Evolutionary conservation across 106 monocot species (phyloP).

Genomic region (Gastrodia elata): DNA sequence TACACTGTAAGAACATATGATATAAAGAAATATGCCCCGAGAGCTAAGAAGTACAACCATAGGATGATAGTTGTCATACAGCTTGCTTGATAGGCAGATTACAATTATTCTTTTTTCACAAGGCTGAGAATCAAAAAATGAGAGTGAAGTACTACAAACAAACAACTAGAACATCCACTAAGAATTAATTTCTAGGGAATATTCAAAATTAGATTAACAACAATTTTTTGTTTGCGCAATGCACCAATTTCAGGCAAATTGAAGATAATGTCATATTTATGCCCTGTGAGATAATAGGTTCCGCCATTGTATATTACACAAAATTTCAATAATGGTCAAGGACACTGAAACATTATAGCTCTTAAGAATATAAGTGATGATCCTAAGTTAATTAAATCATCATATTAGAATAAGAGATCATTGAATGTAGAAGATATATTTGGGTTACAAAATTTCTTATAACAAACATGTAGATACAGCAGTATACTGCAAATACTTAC

Average conservation of each 20-base stretch:
- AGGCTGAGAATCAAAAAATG: neutral
- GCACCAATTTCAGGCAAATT: neutral
- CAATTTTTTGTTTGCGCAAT: neutral
- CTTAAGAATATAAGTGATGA: neutral
- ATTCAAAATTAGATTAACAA: neutral
- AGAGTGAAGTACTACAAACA: too few species aligned
- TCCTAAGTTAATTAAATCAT: neutral
- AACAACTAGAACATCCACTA: too few species aligned
- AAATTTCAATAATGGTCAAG: too few species aligned
- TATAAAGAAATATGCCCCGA: neutral
- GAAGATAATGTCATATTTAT: neutral
- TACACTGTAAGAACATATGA: neutral
- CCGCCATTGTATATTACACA: neutral
- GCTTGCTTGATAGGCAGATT: neutral
- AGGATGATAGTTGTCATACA: neutral
- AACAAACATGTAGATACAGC: neutral
- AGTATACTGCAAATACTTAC: slow-evolving; percentile 22
- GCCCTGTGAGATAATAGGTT: neutral
- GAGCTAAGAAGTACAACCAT: neutral
- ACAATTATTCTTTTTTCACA: neutral
- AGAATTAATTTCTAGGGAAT: neutral
- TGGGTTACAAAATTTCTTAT: neutral
- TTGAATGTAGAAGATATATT: neutral
- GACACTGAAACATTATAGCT: neutral
- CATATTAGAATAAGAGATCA: neutral